Conservation (phyloP, 371 early-diverging fungal species). For the Rhizopus microsporus region DNA sequence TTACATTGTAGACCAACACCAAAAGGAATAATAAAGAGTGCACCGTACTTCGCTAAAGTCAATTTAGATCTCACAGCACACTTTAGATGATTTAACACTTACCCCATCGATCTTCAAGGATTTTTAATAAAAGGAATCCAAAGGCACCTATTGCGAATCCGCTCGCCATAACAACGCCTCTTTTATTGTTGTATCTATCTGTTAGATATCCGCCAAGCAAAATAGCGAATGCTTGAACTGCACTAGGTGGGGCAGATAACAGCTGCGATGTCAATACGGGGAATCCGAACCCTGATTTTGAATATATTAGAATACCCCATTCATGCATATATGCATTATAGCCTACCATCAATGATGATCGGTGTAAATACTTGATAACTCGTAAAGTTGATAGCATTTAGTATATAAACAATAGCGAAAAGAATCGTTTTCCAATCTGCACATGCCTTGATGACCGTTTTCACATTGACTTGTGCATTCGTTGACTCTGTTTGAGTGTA, state of each 20-base stretch:
- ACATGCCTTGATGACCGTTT: slow-evolving; percentile 12
- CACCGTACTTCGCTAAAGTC: slow-evolving; percentile 18
- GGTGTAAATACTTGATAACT: slow-evolving; percentile 30
- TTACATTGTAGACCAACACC: slow-evolving; percentile 35
- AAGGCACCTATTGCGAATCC: slow-evolving; percentile 26
- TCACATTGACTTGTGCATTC: slow-evolving; percentile 7
- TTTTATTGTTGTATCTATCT: slow-evolving; percentile 27
- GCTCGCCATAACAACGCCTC: slow-evolving; percentile 21
- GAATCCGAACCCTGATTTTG: slow-evolving; percentile 42
- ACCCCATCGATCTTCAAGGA: slow-evolving; percentile 33
- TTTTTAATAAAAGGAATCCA: slow-evolving; percentile 24
- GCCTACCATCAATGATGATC: slow-evolving; percentile 26
- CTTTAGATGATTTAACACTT: neutral
- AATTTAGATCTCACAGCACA: neutral
- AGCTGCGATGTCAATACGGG: slow-evolving; percentile 38
- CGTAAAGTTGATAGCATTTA: slow-evolving; percentile 22
- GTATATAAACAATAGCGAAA: slow-evolving; percentile 18
- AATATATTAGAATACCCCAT: neutral
- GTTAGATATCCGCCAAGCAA: slow-evolving; percentile 26
- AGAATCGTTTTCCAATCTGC: slow-evolving; percentile 27
- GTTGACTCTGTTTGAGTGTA: slow-evolving; percentile 4
- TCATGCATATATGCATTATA: neutral
- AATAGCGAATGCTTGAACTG: slow-evolving; percentile 18
- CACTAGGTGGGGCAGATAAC: slow-evolving; percentile 41
- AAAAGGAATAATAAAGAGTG: slow-evolving; percentile 21